phyloP scores from a whole-genome alignment of 192 early-diverging fungal species.

The Linderina pennispora region DNA sequence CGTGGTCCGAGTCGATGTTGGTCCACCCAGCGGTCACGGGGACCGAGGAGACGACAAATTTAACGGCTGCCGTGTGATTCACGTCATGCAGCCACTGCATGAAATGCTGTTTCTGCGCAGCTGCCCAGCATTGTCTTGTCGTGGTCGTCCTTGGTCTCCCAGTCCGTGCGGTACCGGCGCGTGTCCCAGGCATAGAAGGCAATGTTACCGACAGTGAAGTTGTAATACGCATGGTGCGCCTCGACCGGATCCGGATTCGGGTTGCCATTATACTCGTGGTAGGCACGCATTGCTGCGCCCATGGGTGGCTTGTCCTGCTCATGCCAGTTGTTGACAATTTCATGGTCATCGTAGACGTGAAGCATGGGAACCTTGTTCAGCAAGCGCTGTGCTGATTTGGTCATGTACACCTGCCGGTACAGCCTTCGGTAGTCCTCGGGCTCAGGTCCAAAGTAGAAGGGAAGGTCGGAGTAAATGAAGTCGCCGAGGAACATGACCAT shows the following conservation, averaged over 20 bases:
- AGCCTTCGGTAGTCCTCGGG: conserved; percentile 41
- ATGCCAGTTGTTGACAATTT: conserved; percentile 52
- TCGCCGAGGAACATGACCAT: conserved; percentile 49
- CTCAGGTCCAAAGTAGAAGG: conserved; percentile 31
- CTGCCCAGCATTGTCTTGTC: conserved; percentile 39
- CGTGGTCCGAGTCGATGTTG: conserved; percentile 32
- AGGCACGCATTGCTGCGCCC: conserved; percentile 39
- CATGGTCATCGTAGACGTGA: conserved; percentile 51
- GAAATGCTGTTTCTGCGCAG: conserved; percentile 38
- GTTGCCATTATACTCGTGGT: conserved; percentile 43
- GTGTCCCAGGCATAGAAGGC: conserved; percentile 48
- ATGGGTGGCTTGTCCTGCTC: conserved; percentile 23
- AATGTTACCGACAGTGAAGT: conserved; percentile 41
- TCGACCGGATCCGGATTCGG: conserved; percentile 23
- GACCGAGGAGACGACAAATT: conserved; percentile 45
- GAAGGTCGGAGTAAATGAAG: conserved; percentile 50
- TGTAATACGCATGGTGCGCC: conserved; percentile 31
- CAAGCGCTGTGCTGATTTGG: conserved; percentile 23
- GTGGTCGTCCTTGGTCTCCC: conserved; percentile 6
- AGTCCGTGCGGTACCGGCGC: conserved; percentile 47
- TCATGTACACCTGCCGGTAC: conserved; percentile 41
- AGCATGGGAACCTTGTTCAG: conserved; percentile 36
- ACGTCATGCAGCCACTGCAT: conserved; percentile 35
- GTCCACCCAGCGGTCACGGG: conserved; percentile 44
- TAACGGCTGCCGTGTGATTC: conserved; percentile 46